phyloP scores from a whole-genome alignment of 2,329 filamentous ascomycete species.

The Venturia asperata region DNA sequence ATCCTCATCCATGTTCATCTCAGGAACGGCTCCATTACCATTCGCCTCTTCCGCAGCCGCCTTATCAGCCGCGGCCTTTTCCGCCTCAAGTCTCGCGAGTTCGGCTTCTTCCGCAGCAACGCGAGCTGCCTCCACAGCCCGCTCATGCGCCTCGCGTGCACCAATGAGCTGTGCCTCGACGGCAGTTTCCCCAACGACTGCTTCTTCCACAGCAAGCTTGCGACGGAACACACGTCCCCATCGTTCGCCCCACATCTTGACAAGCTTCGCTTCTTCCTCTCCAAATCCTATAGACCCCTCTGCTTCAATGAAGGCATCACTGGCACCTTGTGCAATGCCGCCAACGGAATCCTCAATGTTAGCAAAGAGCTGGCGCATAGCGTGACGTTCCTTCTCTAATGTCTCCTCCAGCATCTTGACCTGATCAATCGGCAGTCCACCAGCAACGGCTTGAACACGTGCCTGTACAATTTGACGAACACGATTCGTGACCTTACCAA shows the following conservation, averaged over 20 bases:
- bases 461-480: conserved; percentile 71
- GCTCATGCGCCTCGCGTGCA: conserved; percentile 20
- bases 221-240: conserved; percentile 83
- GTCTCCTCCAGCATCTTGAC: conserved; percentile 58
- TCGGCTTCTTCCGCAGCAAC: background rate
- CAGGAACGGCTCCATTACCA: conserved; percentile 11
- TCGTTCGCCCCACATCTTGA: conserved; percentile 72
- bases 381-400: conserved; percentile 59
- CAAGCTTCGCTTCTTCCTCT: conserved; percentile 48
- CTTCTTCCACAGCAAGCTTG: conserved; percentile 76
- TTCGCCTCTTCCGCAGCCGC: conserved; percentile 11
- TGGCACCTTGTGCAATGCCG: conserved; percentile 63
- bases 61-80: conserved; percentile 21
- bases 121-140: conserved; percentile 9
- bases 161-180: conserved; percentile 38
- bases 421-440: conserved; percentile 38
- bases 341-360: conserved; percentile 71
- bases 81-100: conserved; percentile 5
- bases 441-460: conserved; percentile 39
- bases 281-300: conserved; percentile 30
- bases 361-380: conserved; percentile 73
- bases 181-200: conserved; percentile 50
- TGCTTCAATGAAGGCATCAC: conserved; percentile 69
- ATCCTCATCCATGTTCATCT: conserved; percentile 10
- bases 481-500: conserved; percentile 81